Evolutionary conservation across 352 stramenopile species (phyloP).

Genomic region (Pythium coloratum): DNA sequence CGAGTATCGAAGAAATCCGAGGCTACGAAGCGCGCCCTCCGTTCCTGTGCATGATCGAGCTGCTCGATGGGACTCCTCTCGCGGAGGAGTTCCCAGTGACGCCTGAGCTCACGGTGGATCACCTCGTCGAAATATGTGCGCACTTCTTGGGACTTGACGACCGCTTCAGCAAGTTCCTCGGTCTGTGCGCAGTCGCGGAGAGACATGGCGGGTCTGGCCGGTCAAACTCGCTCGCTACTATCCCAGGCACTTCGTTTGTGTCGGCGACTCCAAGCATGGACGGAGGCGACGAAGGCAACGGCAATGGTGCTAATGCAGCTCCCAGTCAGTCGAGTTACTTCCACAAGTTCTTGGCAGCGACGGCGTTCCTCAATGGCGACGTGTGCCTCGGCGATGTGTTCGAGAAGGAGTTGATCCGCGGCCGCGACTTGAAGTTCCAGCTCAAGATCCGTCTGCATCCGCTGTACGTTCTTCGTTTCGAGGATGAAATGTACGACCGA

Average conservation of each 20-base stretch:
- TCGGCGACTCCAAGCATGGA: constrained; percentile 21
- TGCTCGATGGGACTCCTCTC: constrained; percentile 90
- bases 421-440: constrained; percentile 90
- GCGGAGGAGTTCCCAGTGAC: constrained; percentile 92
- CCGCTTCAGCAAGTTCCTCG: constrained; percentile 76
- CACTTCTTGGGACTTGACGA: constrained; percentile 92
- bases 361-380: constrained; percentile 76
- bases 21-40: constrained; percentile 92
- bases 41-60: constrained; percentile 92
- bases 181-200: constrained; percentile 58
- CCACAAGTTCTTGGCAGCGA: constrained; percentile 74
- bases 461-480: constrained; percentile 79
- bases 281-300: constrained; percentile 33
- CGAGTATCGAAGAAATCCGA: constrained; percentile 91
- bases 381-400: constrained; percentile 92
- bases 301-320: constrained; percentile 15
- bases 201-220: constrained; percentile 30
- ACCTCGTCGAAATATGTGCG: constrained; percentile 92
- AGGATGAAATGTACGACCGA: constrained; percentile 82
- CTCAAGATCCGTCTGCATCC: constrained; percentile 91
- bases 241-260: constrained; percentile 37
- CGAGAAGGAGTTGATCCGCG: constrained; percentile 88
- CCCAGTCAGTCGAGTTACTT: constrained; percentile 55
- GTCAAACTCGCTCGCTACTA: constrained; percentile 31
- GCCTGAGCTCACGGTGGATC: constrained; percentile 88